Evolutionary conservation across 2,329 filamentous ascomycete genomes (phyloP).

Genomic region (Knufia fluminis): DNA sequence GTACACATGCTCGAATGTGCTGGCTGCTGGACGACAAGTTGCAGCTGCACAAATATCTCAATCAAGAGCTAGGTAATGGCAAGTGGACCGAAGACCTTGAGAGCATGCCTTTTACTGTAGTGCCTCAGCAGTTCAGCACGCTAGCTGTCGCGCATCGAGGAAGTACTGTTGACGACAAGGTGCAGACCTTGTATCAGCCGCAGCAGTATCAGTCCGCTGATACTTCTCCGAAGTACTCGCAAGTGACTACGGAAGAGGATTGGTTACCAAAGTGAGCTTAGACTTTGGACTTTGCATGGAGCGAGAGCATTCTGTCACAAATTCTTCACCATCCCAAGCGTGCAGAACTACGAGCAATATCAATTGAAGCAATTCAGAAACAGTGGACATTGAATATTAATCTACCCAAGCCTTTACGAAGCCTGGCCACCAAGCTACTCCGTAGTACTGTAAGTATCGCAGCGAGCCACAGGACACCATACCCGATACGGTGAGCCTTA

Average conservation of each 20-base stretch:
- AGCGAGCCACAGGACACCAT: too few species aligned
- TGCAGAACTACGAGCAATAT: too few species aligned
- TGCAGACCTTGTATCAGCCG: neutral
- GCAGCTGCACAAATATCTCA: slow-evolving; percentile 22
- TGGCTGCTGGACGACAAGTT: slow-evolving; percentile 21
- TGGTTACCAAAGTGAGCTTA: slow-evolving; percentile 4
- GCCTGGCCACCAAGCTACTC: too few species aligned
- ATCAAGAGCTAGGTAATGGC: slow-evolving; percentile 20
- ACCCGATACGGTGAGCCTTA: too few species aligned
- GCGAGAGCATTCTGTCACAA: too few species aligned
- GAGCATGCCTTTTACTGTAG: neutral
- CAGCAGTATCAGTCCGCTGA: neutral
- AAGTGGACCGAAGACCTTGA: slow-evolving; percentile 11
- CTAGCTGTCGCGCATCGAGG: neutral
- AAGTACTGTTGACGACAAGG: neutral
- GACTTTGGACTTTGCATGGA: too few species aligned
- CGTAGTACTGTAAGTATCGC: too few species aligned
- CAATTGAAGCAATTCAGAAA: too few species aligned
- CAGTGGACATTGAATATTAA: too few species aligned
- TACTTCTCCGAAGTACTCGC: neutral
- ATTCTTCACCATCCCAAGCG: too few species aligned
- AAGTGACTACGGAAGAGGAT: neutral
- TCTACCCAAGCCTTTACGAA: too few species aligned
- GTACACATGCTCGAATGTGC: slow-evolving; percentile 12
- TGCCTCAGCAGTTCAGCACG: neutral